Percentiles rank a stretch among this genome's conserved stretches.
phyloP scores from a whole-genome alignment of 192 early-diverging fungal genomes.

The Ramicandelaber brevisporus region DNA sequence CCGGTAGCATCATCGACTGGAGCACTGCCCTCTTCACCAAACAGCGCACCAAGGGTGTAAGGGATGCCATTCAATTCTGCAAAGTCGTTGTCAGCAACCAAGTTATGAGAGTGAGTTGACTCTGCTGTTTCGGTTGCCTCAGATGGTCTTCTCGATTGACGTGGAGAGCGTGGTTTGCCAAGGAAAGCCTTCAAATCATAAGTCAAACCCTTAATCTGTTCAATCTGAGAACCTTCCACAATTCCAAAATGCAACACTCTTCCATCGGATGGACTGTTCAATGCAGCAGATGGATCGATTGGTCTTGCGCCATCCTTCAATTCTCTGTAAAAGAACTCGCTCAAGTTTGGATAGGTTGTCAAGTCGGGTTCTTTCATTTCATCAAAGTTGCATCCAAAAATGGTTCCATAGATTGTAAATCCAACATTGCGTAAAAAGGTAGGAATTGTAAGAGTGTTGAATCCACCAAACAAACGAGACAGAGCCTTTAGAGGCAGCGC shows the following conservation, averaged over 20 bases:
- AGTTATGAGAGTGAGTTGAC: conserved; percentile 25
- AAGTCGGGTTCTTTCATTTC: conserved; percentile 79
- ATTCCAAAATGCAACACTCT: conserved; percentile 70
- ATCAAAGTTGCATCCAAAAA: conserved; percentile 77
- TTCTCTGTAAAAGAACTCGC: conserved; percentile 82
- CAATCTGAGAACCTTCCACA: conserved; percentile 48
- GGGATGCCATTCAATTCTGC: conserved; percentile 67
- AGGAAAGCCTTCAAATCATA: conserved; percentile 77
- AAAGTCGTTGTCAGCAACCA: conserved; percentile 59
- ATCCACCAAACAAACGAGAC: conserved; percentile 74
- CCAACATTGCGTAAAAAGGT: conserved; percentile 38
- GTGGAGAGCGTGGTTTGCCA: conserved; percentile 19
- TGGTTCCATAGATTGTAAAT: conserved; percentile 50
- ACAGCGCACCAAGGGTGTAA: conserved; percentile 50
- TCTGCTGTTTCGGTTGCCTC: conserved; percentile 9
- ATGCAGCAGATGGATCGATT: conserved; percentile 25
- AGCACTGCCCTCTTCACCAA: conserved; percentile 20
- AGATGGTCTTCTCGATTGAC: too few species aligned
- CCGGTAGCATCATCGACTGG: conserved; percentile 8
- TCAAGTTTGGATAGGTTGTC: conserved; percentile 53
- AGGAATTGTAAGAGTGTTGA: conserved; percentile 71
- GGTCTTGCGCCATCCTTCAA: conserved; percentile 53
- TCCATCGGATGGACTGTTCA: conserved; percentile 79
- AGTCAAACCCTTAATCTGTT: conserved; percentile 84
- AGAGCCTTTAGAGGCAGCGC: conserved; percentile 68